These are phyloP conservation scores for Kluyveromyces sp. DNA, from an alignment of 1,139 yeast genomes.

Conservation along the genomic window DNA sequence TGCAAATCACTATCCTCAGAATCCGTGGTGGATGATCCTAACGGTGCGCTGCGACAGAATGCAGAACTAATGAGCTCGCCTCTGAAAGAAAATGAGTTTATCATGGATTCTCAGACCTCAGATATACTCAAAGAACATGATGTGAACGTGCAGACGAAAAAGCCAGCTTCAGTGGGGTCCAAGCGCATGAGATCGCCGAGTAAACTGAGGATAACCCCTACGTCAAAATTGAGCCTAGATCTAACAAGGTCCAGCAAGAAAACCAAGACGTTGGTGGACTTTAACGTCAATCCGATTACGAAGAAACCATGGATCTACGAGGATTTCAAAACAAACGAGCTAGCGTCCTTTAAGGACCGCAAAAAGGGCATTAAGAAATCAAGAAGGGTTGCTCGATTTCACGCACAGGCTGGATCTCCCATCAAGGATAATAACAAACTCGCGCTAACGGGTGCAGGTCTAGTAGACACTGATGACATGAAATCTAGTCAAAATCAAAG, in stretches of 20 bases:
- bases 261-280: constrained; percentile 11
- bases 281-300: constrained; percentile 32
- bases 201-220: neutral
- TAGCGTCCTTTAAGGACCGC: neutral
- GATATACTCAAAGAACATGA: constrained; percentile 5
- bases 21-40: constrained; percentile 9
- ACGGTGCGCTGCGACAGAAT: neutral
- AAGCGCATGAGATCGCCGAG: constrained; percentile 1
- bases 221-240: neutral
- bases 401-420: constrained; percentile 6
- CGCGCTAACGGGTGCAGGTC: neutral
- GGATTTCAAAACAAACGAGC: constrained; percentile 28
- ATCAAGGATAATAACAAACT: neutral
- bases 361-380: neutral
- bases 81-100: constrained; percentile 9
- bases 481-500: neutral
- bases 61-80: constrained; percentile 23
- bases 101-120: constrained; percentile 5
- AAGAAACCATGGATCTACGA: constrained; percentile 32
- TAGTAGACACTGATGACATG: neutral
- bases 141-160: neutral
- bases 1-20: constrained; percentile 4
- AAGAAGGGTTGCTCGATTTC: constrained; percentile 2
- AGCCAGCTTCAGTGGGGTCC: neutral
- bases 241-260: neutral